phyloP scores from a whole-genome alignment of 164 flowering plant genomes.

The Sedum album region DNA sequence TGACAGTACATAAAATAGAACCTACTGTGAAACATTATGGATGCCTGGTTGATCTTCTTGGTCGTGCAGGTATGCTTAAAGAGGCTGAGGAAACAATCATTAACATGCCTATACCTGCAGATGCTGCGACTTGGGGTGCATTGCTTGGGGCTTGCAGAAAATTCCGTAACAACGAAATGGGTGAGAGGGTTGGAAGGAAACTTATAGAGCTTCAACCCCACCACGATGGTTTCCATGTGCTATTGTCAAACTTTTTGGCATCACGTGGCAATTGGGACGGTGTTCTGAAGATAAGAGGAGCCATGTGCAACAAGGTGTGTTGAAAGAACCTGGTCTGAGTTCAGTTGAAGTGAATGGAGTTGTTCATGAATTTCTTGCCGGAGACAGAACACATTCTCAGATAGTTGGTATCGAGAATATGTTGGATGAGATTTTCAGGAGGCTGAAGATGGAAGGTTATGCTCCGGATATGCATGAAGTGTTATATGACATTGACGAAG shows the following conservation, averaged over 20 bases:
- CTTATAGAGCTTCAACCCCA: conserved; percentile 37
- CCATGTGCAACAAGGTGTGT: conserved; percentile 30
- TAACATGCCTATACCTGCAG: conserved; percentile 37
- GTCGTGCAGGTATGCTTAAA: conserved; percentile 36
- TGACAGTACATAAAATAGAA: conserved; percentile 23
- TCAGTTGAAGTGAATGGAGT: conserved; percentile 31
- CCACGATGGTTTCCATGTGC: conserved; percentile 38
- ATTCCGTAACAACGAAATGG: conserved; percentile 28
- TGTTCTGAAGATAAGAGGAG: conserved; percentile 26
- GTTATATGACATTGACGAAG: conserved; percentile 31
- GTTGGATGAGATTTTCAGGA: conserved; percentile 23
- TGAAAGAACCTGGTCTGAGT: conserved; percentile 37
- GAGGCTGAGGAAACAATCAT: conserved; percentile 38
- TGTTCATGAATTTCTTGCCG: conserved; percentile 36
- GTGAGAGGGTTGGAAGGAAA: conserved; percentile 28
- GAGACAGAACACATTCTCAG: conserved; percentile 27
- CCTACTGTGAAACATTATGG: conserved; percentile 43
- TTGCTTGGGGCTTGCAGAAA: conserved; percentile 42
- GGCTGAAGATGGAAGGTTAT: conserved; percentile 30
- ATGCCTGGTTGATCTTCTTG: conserved; percentile 47
- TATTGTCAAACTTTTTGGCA: conserved; percentile 38
- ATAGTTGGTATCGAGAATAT: conserved; percentile 23
- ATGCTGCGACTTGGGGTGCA: conserved; percentile 42
- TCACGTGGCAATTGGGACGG: conserved; percentile 32
- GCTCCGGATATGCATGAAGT: conserved; percentile 28